phyloP scores from a whole-genome alignment of 2,329 filamentous ascomycete species.

The Botrytis sinoallii region DNA sequence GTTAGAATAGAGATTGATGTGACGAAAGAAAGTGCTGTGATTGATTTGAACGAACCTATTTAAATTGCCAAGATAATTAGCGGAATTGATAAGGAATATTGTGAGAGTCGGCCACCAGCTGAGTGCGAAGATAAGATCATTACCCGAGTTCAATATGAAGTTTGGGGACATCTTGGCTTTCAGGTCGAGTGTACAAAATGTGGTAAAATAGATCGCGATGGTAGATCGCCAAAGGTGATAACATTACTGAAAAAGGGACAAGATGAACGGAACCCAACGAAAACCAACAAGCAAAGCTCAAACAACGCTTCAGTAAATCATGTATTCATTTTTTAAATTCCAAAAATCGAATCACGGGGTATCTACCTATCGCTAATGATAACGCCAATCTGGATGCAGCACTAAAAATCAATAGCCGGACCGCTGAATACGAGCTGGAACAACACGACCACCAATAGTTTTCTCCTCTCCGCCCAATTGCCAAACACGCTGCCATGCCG shows the following conservation, averaged over 20 bases:
- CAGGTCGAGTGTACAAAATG: neutral
- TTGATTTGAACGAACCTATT: neutral
- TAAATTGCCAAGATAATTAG: neutral
- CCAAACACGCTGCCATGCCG: conserved; percentile 3
- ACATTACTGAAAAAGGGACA: too few relatives aligned
- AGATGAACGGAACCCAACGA: too few relatives aligned
- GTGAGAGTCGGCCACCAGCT: neutral
- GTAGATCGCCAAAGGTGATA: neutral
- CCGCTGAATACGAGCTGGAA: conserved; percentile 5
- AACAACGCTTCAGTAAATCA: neutral
- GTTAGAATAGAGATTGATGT: neutral
- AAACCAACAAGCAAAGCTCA: neutral
- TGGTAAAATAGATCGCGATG: neutral
- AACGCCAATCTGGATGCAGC: neutral
- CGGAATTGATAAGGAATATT: accelerated
- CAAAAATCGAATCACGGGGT: neutral
- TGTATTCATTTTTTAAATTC: neutral
- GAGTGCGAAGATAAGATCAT: too few relatives aligned
- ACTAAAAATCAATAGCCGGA: neutral
- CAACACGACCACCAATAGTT: conserved; percentile 1
- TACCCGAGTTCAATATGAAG: neutral
- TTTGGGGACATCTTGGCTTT: neutral
- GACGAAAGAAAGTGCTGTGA: neutral
- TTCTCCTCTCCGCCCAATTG: conserved; percentile 1
- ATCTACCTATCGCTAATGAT: neutral